Evolutionary conservation across 1,284 basidiomycete species (phyloP).

Genomic region (Moesziomyces antarcticus): DNA sequence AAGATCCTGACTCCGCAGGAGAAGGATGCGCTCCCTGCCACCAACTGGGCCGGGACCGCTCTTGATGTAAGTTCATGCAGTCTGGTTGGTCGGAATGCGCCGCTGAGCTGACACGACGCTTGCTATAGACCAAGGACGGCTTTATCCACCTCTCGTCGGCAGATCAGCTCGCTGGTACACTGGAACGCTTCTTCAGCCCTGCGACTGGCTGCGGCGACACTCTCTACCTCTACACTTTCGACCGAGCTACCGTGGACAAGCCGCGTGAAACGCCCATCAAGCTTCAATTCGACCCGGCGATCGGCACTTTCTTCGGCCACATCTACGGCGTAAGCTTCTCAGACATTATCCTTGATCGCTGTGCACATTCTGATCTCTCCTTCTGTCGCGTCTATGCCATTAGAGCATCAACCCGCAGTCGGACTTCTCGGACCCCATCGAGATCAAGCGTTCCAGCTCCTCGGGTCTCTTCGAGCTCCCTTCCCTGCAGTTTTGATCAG

Average conservation of each 20-base stretch:
- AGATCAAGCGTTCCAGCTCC: slow-evolving; percentile 35
- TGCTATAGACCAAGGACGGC: slow-evolving; percentile 51
- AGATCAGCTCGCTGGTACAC: slow-evolving; percentile 51
- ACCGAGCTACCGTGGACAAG: slow-evolving; percentile 33
- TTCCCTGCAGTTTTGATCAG: slow-evolving; percentile 16
- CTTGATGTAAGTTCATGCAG: slow-evolving; percentile 49
- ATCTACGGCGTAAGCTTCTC: slow-evolving; percentile 50
- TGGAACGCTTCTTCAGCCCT: slow-evolving; percentile 53
- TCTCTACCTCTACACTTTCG: slow-evolving; percentile 45
- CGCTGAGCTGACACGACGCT: background rate
- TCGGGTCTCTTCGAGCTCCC: slow-evolving; percentile 34
- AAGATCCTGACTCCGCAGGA: slow-evolving; percentile 60
- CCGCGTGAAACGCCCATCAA: slow-evolving; percentile 30
- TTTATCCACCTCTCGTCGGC: slow-evolving; percentile 61
- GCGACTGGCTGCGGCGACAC: slow-evolving; percentile 42
- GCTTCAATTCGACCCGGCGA: slow-evolving; percentile 52
- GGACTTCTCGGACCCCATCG: slow-evolving; percentile 38
- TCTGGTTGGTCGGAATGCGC: background rate
- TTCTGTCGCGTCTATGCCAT: background rate
- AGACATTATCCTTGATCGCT: background rate
- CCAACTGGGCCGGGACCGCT: slow-evolving; percentile 51
- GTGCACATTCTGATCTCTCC: background rate
- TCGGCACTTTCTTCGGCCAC: slow-evolving; percentile 49
- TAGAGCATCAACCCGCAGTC: slow-evolving; percentile 45
- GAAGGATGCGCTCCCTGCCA: slow-evolving; percentile 33